Base-by-base conservation (phyloP, 2,329 filamentous ascomycete species). In the Xylariales sp. region DNA sequence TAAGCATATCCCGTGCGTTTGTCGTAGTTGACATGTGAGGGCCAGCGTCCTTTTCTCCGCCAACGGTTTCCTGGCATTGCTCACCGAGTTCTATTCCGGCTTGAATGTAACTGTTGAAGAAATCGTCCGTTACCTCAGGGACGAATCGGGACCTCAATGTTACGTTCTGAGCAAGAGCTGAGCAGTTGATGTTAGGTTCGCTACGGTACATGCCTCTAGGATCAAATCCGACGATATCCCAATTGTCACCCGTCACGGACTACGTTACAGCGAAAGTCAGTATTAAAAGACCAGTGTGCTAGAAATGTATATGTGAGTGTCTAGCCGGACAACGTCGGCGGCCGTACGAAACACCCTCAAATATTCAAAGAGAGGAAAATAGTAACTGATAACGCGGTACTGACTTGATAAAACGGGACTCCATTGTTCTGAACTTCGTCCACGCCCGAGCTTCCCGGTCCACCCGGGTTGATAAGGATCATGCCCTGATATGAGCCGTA, bases 171-270 rank as follows among this genome's bases (percentile, higher is more conserved):
- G 57, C 1, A 36, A 30, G 4, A 8, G 58, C 50, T 14, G 58
- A 67, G 53, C 59, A 62, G 39, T 67, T 67, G 2, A 67, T 54
- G 41, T 63, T 67, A 5, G 64, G 64, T n/a, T 67, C 64, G 18
- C 64, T 67, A 7, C 52, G 64, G 32, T 63, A 67, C 43, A 63
- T 67, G 3, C 64, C 59, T 54, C 64, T 34, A 5, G 53, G 59
- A 6, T 67, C 64, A 53, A 67, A 67, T 23, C 59, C 64, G 4
- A 67, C 32, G 4, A 67, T 67, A 5, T 67, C 64, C 59, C 59
- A 67, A 43, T 67, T 67, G 23, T 63, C 64, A 30, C 64, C 59
- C 4, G 59, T 45, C 8, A 67, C 5, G 14, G 59, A 63, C 64
- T 67, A 46, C 16, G 6, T 59, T 1, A n/a, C 23, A 12, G 14